Conservation (phyloP, 768 basidiomycete genomes). For the Lentinula sp. region DNA sequence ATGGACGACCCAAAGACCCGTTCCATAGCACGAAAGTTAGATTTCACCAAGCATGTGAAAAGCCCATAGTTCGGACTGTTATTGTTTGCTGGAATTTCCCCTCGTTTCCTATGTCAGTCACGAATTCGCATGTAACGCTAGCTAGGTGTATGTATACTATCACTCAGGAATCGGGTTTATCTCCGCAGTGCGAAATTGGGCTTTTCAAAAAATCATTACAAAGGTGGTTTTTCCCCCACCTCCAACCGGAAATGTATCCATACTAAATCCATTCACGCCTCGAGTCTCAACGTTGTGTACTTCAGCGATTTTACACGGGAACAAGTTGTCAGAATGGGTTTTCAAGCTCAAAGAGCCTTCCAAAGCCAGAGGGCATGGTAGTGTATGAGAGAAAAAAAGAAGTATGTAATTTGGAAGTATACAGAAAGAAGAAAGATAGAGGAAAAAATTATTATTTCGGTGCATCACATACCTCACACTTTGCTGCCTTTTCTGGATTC, state of each 20-base stretch:
- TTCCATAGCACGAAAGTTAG: slow-evolving; percentile 64
- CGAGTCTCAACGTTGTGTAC: too few relatives aligned
- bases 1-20: slow-evolving; percentile 42
- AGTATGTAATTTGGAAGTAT: not conserved
- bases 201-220: not conserved
- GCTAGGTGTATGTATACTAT: not conserved
- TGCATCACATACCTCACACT: slow-evolving; percentile 17
- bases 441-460: not conserved
- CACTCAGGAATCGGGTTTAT: not conserved
- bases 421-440: not conserved
- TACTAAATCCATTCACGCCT: too few relatives aligned
- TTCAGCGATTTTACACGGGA: too few relatives aligned
- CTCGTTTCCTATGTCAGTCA: not conserved
- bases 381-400: too few relatives aligned
- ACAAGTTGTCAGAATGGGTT: too few relatives aligned
- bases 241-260: too few relatives aligned
- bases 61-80: slow-evolving; percentile 16
- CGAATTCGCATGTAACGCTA: not conserved
- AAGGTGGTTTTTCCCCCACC: not conserved
- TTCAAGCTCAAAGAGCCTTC: too few relatives aligned
- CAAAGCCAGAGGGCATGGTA: too few relatives aligned
- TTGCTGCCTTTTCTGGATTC: slow-evolving; percentile 5
- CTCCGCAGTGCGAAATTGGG: not conserved
- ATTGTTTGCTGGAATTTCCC: too few relatives aligned
- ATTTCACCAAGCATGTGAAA: slow-evolving; percentile 53